phyloP scores from a whole-genome alignment of 2,329 filamentous ascomycete genomes.

The Cladosporium sp. region DNA sequence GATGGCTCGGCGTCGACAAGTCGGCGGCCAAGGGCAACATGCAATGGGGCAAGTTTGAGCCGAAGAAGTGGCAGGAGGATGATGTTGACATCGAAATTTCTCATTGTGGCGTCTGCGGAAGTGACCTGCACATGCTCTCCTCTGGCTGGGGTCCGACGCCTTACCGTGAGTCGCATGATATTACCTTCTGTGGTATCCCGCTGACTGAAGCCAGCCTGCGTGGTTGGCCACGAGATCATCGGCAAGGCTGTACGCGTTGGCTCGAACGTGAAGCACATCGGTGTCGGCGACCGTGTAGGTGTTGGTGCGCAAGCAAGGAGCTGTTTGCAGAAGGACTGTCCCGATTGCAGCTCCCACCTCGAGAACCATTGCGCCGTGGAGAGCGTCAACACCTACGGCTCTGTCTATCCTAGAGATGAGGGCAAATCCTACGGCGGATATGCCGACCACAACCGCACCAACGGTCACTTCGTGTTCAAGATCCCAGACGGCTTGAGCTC shows the following conservation, averaged over 20 bases:
- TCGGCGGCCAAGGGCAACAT: constrained; percentile 55
- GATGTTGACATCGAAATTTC: constrained; percentile 45
- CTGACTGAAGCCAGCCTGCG: constrained; percentile 20
- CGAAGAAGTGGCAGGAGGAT: constrained; percentile 42
- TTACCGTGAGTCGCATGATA: constrained; percentile 29
- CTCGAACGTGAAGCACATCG: constrained; percentile 34
- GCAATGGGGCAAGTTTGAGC: constrained; percentile 51
- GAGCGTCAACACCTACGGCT: constrained; percentile 34
- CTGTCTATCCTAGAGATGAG: constrained; percentile 32
- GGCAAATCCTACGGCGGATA: constrained; percentile 64
- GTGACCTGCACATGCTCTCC: constrained; percentile 35
- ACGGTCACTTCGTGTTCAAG: constrained; percentile 57
- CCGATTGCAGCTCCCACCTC: constrained; percentile 51
- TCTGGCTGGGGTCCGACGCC: constrained; percentile 47
- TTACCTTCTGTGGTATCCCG: background rate
- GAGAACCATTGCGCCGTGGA: constrained; percentile 42
- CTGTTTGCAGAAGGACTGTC: constrained; percentile 51
- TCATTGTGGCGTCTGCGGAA: constrained; percentile 42
- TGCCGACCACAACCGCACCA: constrained; percentile 52
- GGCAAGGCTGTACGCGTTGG: constrained; percentile 38
- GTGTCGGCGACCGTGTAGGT: constrained; percentile 46
- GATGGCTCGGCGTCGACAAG: constrained; percentile 57
- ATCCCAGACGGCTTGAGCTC: constrained; percentile 54
- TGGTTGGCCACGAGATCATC: constrained; percentile 40
- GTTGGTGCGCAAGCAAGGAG: constrained; percentile 53